Base-by-base conservation (phyloP, 177 flowering plant species). In the Tripterygium wilfordii region DNA sequence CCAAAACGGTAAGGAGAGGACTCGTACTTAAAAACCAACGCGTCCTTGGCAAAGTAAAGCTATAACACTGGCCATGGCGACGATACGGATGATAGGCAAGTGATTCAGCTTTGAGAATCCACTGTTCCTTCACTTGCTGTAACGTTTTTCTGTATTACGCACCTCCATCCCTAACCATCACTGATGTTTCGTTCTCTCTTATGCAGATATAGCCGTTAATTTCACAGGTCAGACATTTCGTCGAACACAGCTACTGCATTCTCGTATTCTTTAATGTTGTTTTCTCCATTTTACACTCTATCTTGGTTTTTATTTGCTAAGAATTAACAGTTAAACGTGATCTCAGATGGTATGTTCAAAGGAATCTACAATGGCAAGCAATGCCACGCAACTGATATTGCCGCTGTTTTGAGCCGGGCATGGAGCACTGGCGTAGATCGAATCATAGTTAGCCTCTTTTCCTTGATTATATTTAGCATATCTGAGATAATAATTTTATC, bases 401-500 rank as follows among this genome's bases (percentile, higher is more conserved):
- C 75, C 4, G 48, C 85, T 9, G 94, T 91, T 17, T 64, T 91
- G 47, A 69, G 53, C 48, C 74, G 98, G 64, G 98, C 98, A 36
- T 91, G 98, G 98, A 70, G 49, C 51, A 73, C 95, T 23, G 98
- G 98, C 20, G 94, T 92, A 17, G 90, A 92, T 35, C 75, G 95
- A 48, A 85, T 92, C 28, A 85, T 92, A n/a, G 98, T 91, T 61
- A 64, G 67, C 49, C 10, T 10, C 17, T 16, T 17, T 24, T 25
- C 4, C n/a, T 12, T 37, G 18, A 7, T 17, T 14, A 37, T 17
- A n/a, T 37, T 37, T 37, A 35, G 38, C 38, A 35, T 13, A 3
- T 35, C n/a, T n/a, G n/a, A n/a, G n/a, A n/a, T n/a, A n/a, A n/a
- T n/a, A n/a, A n/a, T n/a, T n/a, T n/a, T n/a, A n/a, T n/a, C n/a